Percentiles rank a stretch among this genome's conserved stretches.
Conservation (phyloP, 768 basidiomycete genomes). For the Tricholomella constricta region DNA sequence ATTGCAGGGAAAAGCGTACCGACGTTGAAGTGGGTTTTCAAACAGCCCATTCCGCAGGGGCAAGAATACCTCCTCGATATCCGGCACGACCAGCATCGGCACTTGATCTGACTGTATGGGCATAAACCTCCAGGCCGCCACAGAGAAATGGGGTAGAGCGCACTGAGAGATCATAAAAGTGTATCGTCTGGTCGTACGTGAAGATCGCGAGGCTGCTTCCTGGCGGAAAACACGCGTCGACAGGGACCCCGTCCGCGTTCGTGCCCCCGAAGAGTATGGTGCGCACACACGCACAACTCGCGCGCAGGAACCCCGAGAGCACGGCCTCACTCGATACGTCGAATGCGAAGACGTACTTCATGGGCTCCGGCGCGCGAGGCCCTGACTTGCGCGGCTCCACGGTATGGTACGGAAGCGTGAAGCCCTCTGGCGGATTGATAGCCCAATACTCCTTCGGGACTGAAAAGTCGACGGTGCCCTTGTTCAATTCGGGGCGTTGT, state of each 20-base stretch:
- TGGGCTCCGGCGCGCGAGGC: conserved; percentile 56
- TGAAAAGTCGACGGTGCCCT: conserved; percentile 89
- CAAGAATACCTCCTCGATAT: conserved; percentile 90
- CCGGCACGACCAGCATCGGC: conserved; percentile 79
- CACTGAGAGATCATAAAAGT: conserved; percentile 90
- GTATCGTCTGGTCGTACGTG: conserved; percentile 77
- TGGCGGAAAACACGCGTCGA: conserved; percentile 54
- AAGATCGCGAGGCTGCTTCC: conserved; percentile 71
- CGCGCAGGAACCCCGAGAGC: conserved; percentile 65
- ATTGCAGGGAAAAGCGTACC: conserved; percentile 44
- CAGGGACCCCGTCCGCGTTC: conserved; percentile 38
- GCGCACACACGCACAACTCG: conserved; percentile 64
- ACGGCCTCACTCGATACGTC: conserved; percentile 78
- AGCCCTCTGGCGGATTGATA: conserved; percentile 56
- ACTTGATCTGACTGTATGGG: conserved; percentile 49
- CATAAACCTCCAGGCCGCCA: conserved; percentile 23
- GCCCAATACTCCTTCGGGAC: conserved; percentile 90
- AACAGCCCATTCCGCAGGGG: conserved; percentile 76
- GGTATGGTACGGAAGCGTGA: conserved; percentile 56
- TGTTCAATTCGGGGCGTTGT: conserved; percentile 82
- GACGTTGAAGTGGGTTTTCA: conserved; percentile 69
- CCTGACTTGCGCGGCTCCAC: conserved; percentile 48
- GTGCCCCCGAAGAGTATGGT: conserved; percentile 64
- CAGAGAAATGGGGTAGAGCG: conserved; percentile 30
- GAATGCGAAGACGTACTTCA: conserved; percentile 84